Evolutionary conservation across 169 alveolate genomes (phyloP), one percentile per base, ranked within the genome.

Genomic region (Eimeria tenella): DNA sequence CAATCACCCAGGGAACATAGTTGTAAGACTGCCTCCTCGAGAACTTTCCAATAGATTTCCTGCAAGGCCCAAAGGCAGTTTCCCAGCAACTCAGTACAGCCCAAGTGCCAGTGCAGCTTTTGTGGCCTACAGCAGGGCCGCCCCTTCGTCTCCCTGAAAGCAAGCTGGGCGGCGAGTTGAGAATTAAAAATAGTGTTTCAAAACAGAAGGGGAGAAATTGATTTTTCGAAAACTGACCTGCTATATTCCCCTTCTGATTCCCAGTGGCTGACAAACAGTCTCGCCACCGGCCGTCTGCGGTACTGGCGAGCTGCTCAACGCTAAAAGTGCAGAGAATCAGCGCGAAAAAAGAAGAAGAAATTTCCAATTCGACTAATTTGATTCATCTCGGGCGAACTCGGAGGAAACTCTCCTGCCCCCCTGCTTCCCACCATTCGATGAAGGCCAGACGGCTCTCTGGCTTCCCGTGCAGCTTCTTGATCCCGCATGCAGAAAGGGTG

Each of bases 81-180:
- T 5, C 77, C 21, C 52, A n/a, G 77, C 11, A 13, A 58, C 52
- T 5, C 77, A 68, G 52, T 4, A 42, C 77, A 5, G 77, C 77
- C 19, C 11, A 74, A 8, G 42, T 53, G 62, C 62, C 6, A 68
- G 42, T 31, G 50, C 50, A 68, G 21, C 50, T 42, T 23, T 23
- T 68, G 52, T 17, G 4, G 25, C 88, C 50, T 79, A 79, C 88
- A 79, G 56, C 88, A 79, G 52, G 17, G 70, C 25, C 52, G 8
- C 42, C 70, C 88, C 88, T 79, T 79, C 88, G 70, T 79, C 88
- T 4, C 70, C 88, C 88, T 79, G 62, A n/a, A 79, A 79, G 50
- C 88, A 79, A 50, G 88, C 88, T 79, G 49, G 31, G n/a, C 11
- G 11, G 17, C 15, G 52, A 21, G 56, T 53, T 6, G 17, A 17